phyloP scores from a whole-genome alignment of 2,329 filamentous ascomycete species.

The Metarhizium robertsii region DNA sequence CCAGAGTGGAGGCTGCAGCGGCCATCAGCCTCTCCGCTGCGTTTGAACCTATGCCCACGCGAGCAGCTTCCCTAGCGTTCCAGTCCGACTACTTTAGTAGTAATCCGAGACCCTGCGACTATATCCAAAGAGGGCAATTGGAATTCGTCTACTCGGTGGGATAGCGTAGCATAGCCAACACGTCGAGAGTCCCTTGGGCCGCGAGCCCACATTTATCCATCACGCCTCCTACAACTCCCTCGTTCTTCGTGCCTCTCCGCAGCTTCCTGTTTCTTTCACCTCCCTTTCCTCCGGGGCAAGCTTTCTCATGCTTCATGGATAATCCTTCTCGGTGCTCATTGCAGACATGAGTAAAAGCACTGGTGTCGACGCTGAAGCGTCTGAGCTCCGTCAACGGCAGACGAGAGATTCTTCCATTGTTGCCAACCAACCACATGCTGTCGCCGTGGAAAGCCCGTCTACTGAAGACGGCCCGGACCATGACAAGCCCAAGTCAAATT shows the following conservation, averaged over 20 bases:
- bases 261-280: background rate
- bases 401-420: background rate
- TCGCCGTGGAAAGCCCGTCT: background rate
- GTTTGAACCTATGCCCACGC: background rate
- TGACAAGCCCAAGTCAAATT: conserved; percentile 16
- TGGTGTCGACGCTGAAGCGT: conserved; percentile 2
- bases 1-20: background rate
- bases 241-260: background rate
- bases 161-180: background rate
- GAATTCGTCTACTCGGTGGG: background rate
- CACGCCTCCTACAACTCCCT: background rate
- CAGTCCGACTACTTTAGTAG: background rate
- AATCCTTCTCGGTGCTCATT: background rate
- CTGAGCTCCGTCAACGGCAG: conserved; percentile 4
- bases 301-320: background rate
- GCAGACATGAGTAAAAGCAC: background rate
- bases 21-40: background rate
- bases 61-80: conserved; percentile 4
- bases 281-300: background rate
- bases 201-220: conserved; percentile 3
- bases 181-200: background rate
- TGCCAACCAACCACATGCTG: background rate
- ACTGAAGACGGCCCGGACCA: conserved; percentile 1
- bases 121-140: background rate
- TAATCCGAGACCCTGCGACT: background rate